A percentile compares a stretch with the other conserved stretches of the same genome.
These are phyloP conservation scores for Chrysoporthe deuterocubensis DNA, from an alignment of 2,329 filamentous ascomycete species.

Conservation along the genomic window DNA sequence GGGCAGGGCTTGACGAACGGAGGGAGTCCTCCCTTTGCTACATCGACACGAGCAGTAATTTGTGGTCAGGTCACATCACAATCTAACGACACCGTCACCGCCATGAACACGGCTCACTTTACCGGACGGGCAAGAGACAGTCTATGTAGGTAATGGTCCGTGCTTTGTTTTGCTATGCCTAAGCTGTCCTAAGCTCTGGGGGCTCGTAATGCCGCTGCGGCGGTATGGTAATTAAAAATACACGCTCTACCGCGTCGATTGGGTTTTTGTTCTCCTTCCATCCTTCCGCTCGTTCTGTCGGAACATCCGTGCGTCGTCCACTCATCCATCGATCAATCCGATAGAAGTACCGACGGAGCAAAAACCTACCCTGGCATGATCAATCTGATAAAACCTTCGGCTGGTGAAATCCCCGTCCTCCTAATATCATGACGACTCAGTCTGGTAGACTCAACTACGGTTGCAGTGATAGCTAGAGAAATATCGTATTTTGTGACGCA, in stretches of 20 bases:
- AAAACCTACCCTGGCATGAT: not conserved
- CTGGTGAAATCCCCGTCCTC: not conserved
- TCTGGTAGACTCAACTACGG: not conserved
- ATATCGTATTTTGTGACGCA: not conserved
- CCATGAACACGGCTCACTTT: not conserved
- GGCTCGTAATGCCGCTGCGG: not conserved
- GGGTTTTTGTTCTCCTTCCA: not conserved
- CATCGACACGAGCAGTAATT: not conserved
- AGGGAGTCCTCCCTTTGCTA: not conserved
- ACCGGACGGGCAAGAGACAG: not conserved
- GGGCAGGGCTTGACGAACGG: no score
- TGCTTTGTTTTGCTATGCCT: not conserved
- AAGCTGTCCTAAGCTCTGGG: not conserved
- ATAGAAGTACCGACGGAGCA: not conserved
- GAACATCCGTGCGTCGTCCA: not conserved
- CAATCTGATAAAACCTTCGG: not conserved
- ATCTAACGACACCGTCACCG: not conserved
- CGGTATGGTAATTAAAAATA: constrained; percentile 1
- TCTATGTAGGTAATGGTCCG: not conserved
- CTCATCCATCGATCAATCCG: not conserved
- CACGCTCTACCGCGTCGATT: not conserved
- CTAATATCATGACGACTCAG: not conserved
- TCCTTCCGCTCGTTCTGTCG: not conserved
- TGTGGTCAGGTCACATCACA: not conserved
- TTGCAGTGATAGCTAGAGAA: not conserved